A percentile compares a stretch with the other conserved stretches of the same genome.
Conservation (phyloP, 805 yeast genomes). For the Candida sakaeoensis region DNA sequence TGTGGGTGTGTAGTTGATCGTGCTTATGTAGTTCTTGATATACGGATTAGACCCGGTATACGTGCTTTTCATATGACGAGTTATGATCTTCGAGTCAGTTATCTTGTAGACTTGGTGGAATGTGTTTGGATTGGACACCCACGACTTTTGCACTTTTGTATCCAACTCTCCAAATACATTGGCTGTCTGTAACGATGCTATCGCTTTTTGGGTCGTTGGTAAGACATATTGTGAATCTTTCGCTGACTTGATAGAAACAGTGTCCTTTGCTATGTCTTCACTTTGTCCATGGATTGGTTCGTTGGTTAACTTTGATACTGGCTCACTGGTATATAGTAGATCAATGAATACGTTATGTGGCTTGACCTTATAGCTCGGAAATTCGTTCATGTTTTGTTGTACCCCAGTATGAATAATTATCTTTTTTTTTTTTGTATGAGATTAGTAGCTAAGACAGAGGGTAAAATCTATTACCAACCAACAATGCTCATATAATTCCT, state of each 20-base stretch:
- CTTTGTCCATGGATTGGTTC: slow-evolving; percentile 18
- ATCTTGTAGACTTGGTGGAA: slow-evolving; percentile 37
- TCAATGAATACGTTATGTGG: slow-evolving; percentile 40
- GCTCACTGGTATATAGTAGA: slow-evolving; percentile 35
- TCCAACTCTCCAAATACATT: slow-evolving; percentile 46
- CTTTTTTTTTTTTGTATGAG: too few species aligned
- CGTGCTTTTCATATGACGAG: slow-evolving; percentile 45
- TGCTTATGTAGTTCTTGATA: slow-evolving; percentile 52
- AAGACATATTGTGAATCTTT: slow-evolving; percentile 17
- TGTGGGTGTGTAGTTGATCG: slow-evolving; percentile 52
- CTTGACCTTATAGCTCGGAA: slow-evolving; percentile 6
- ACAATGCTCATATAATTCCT: too few species aligned
- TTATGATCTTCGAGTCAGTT: slow-evolving; percentile 26
- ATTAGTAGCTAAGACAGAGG: too few species aligned
- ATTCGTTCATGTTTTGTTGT: slow-evolving; percentile 1
- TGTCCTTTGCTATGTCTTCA: slow-evolving; percentile 11
- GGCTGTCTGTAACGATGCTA: slow-evolving; percentile 39
- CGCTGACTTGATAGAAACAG: slow-evolving; percentile 12
- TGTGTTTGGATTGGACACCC: slow-evolving; percentile 12
- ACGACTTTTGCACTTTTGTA: neutral
- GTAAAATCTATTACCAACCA: too few species aligned
- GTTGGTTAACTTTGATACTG: slow-evolving; percentile 10
- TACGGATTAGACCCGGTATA: slow-evolving; percentile 68
- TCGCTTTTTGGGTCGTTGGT: slow-evolving; percentile 26
- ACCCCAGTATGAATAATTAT: too few species aligned